Base-by-base conservation (phyloP, 75 land plant species). In the Sequoia sempervirens region DNA sequence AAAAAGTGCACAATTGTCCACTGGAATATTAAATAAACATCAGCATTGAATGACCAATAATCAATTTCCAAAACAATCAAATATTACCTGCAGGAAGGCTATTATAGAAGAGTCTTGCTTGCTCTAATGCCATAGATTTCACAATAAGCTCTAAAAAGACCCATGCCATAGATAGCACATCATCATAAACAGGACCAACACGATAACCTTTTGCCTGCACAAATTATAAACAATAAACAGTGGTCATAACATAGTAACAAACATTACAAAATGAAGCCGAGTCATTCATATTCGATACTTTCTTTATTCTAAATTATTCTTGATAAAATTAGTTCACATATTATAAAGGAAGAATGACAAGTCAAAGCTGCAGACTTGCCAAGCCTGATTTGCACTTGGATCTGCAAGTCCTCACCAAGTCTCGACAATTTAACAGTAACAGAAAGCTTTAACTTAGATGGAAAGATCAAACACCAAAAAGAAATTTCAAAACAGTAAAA, bases 141-240 rank as follows among this genome's bases (percentile, higher is more conserved):
- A 93, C 97, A 85, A 98, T 91, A 17, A 98, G 89, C 90, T 98
- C 99, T 46, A 98, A 88, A 85, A 98, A 98, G 50, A 98, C 95
- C 99, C 99, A 98, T 54, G 98, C 95, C 99, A 98, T 98, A 43
- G 98, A 93, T 81, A 98, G 86, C 53, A 96, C 99, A 87, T 98
- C 99, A 90, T 98, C 99, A 88, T 98, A 98, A 26, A 98, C 99
- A 79, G 99, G 99, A 38, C 99, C 99, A 26, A 98, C 99, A 37
- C 99, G 90, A 81, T 98, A 98, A 61, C 99, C 99, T 84, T 98
- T 98, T 2, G 99, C 99, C 99, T 98, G 87, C 37, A 80, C n/a
- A 43, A 37, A 23, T 15, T 3, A 69, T 34, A 68, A 11, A 23
- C 32, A 36, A 82, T 18, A 56, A 45, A 45, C 11, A 45, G 45